Base-by-base conservation (phyloP, 2,329 filamentous ascomycete genomes). In the Emmonsia crescens region DNA sequence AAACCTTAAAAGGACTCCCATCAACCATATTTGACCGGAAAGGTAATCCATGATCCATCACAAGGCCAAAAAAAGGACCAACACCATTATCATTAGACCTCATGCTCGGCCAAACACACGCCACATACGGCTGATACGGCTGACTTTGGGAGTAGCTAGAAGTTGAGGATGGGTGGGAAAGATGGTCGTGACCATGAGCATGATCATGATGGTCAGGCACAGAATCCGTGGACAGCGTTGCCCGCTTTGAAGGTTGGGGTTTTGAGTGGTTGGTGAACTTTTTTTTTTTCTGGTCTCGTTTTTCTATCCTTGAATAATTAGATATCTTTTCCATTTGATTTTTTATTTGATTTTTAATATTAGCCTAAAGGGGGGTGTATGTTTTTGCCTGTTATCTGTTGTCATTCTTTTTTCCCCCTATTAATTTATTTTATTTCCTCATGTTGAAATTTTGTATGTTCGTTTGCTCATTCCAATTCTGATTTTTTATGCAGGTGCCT, bases 171-270 rank as follows among this genome's bases (percentile, higher is more conserved):
- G 73, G 68, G 66, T 61, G 65, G 64, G 29, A 60, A 64, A 48
- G 61, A 65, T 49, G 64, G 59, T 33, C 52, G 66, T 46, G 60
- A 66, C 64, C 33, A 48, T 31, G n/a, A 29, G 44, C 42, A 57
- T 33, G 46, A 38, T 31, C 46, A 29, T 19, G 27, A 14, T 51
- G 24, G 51, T 65, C 21, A 67, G 67, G 49, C 27, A 1, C 31
- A 57, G 38, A 57, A 21, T 16, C 16, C 27, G 36, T 57, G 38
- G 55, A 57, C 67, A 8, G 49, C 73, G 49, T 24, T 70, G 46
- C 66, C 76, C 24, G 80, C 85, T 27, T 70, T 87, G 57, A 82
- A 85, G 67, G 77, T 86, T 61, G 86, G 86, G 33, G 78, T 78
- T n/a, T 72, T 80, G 61, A 78, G 80, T 60, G 86, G 86, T 88